Base-by-base conservation (phyloP, 345 rosid species). In the Brassica rapa region DNA sequence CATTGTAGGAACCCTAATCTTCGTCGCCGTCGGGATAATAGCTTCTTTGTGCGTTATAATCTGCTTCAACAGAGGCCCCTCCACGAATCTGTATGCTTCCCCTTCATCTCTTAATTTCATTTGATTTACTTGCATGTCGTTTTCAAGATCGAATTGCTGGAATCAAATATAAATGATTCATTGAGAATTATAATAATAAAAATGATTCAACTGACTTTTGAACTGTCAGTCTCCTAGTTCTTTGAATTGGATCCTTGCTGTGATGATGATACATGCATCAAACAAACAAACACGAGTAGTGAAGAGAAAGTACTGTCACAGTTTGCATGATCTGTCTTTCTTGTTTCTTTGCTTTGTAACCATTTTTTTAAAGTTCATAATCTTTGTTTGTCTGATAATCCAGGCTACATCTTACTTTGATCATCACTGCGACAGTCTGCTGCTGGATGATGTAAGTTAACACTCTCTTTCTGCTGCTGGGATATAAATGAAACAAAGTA, bases 401-500 rank as follows among this genome's bases (percentile, higher is more conserved):
- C 92, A 94, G 97, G 86, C 66, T 94, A 29, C 94, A 89, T 78
- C 81, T 92, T 66, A 94, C 98, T 46, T 85, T 94, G 94, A 89
- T 94, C 68, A 81, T 92, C 57, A 92, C 98, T 23, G 96, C 98
- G 16, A 89, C 96, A 37, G 89, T 90, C 68, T 90, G 96, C 79
- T 94, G 98, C 82, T 90, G 97, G 98, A 92, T 94, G 97, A 94
- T 94, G 98, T 94, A 60, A 56, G 93, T 84, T 81, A 55, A 19
- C 25, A 19, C 60, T 55, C 60, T 19, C 7, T 19, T 3, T 55
- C 60, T 4, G 24, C 16, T 8, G 60, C 60, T 51, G 15, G 57
- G 56, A 30, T 25, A 19, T 32, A 46, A 46, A 19, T 11, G 16
- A 21, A 67, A 24, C 19, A 66, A 29, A 27, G 62, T 46, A 53